These are phyloP conservation scores for Venturia carpophila DNA, from an alignment of 2,329 filamentous ascomycete genomes.

Conservation along the genomic window DNA sequence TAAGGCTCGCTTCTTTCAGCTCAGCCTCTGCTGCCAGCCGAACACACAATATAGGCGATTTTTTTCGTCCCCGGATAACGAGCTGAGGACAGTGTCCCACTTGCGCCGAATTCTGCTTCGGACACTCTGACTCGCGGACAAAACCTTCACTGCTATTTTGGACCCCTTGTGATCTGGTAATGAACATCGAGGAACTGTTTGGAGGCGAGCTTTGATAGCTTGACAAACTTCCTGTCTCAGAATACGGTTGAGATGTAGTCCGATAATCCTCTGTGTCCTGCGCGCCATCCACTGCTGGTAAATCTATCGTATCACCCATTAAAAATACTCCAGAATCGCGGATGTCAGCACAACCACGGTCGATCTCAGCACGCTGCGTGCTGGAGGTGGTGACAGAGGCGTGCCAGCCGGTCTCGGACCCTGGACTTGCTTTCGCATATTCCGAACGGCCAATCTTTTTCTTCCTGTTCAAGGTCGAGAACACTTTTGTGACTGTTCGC, in stretches of 20 bases:
- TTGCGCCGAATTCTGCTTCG: neutral
- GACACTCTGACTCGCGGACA: neutral
- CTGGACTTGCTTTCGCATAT: neutral
- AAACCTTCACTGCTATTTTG: neutral
- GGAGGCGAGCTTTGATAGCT: neutral
- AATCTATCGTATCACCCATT: neutral
- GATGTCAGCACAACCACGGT: neutral
- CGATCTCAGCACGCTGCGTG: neutral
- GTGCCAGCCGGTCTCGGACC: neutral
- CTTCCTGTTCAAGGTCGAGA: slow-evolving; percentile 7
- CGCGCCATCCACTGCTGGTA: neutral
- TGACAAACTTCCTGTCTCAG: neutral
- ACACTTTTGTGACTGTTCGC: slow-evolving; percentile 11
- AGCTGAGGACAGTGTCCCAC: neutral
- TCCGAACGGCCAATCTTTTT: neutral
- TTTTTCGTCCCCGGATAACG: neutral
- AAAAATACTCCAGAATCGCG: slow-evolving; percentile 3
- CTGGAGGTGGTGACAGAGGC: neutral
- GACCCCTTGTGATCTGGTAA: neutral
- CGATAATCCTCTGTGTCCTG: neutral
- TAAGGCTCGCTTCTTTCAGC: neutral
- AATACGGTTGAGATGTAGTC: neutral
- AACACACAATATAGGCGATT: neutral
- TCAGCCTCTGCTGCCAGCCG: slow-evolving; percentile 13
- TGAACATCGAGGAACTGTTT: neutral